Base-by-base conservation (phyloP, 306 rosid species). In the Quercus ilex region DNA sequence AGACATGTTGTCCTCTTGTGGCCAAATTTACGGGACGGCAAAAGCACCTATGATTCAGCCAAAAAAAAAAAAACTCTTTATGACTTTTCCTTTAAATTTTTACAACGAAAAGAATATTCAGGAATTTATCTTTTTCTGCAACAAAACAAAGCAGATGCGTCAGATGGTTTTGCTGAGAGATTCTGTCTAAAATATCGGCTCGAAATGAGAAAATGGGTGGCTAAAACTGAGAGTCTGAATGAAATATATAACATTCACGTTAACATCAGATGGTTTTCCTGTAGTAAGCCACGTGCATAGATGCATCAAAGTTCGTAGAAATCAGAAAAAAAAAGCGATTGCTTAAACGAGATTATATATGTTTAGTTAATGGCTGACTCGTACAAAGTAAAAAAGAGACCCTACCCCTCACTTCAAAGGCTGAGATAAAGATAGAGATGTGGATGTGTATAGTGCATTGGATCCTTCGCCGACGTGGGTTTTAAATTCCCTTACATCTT, bases 391-490 rank as follows among this genome's bases (percentile, higher is more conserved):
- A 33, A 52, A 72, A 49, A 71, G 12, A 38, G 52, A n/a, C 41
- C 64, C 17, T 74, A 1, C 30, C 28, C 46, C 46, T 41, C 46
- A 23, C 67, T 64, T 71, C 60, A 73, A 60, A 6, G 5, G 59
- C 79, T 73, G 77, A 82, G 69, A 41, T 41, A 41, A 41, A 80
- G 63, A 35, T 43, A 26, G 33, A 79, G 41, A 21, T 25, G 71
- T 74, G 69, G 53, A 25, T 62, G 75, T 53, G 55, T 12, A 12
- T 49, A 49, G 5, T 85, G 91, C 96, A 89, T 90, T 83, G 95
- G 95, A 92, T 92, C 90, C 97, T 85, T 90, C 97, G 92, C 92
- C 90, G 76, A 84, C 77, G 35, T 77, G 68, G 31, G 69, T 85
- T 85, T 83, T 60, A 64, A 76, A 77, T 51, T 65, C 17, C n/a